phyloP scores from a whole-genome alignment of 140 eudicot species.

The Erigeron philadelphicus region DNA sequence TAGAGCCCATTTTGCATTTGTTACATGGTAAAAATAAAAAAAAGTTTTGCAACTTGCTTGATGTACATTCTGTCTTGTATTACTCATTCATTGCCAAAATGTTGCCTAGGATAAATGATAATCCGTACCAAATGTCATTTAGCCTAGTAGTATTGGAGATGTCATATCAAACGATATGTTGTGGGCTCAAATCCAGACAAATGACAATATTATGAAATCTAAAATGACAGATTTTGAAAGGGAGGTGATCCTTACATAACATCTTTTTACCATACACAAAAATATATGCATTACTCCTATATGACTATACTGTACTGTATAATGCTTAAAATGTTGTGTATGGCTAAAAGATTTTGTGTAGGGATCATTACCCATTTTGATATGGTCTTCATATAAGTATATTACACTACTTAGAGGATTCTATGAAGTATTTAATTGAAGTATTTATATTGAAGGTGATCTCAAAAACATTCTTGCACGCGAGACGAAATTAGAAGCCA shows the following conservation, averaged over 20 bases:
- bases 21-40: no score
- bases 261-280: no score
- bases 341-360: no score
- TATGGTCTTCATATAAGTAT: background rate
- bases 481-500: constrained; percentile 35
- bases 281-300: no score
- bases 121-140: background rate
- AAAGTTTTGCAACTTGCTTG: constrained; percentile 12
- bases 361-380: background rate
- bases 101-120: background rate
- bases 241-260: no score
- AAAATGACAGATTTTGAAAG: background rate
- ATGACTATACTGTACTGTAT: no score
- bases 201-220: background rate
- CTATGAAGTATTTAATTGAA: background rate
- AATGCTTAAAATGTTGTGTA: no score
- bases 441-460: constrained; percentile 29
- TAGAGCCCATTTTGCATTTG: no score
- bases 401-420: background rate
- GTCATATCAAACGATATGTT: no score
- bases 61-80: background rate
- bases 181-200: background rate
- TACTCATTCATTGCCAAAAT: background rate
- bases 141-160: no score
- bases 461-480: constrained; percentile 34